Conservation (phyloP, 2,329 filamentous ascomycete species). For the Colletotrichum sp. region DNA sequence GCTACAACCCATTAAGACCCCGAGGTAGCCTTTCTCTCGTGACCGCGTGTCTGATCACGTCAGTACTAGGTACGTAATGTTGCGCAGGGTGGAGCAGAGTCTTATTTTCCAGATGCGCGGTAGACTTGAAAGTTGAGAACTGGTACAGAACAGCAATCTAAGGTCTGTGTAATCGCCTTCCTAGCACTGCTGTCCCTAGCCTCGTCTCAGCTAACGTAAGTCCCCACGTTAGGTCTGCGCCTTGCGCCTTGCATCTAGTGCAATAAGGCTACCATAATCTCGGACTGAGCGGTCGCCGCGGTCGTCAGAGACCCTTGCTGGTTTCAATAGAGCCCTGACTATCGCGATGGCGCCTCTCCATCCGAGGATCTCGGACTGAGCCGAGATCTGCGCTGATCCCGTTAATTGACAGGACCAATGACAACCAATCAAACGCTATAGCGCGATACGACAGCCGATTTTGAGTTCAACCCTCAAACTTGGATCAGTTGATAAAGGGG, state of each 20-base stretch:
- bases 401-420: not conserved
- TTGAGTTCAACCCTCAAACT: not conserved
- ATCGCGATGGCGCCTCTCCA: not conserved
- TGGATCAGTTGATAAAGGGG: not conserved
- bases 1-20: no score
- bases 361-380: not conserved
- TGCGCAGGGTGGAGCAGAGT: no score
- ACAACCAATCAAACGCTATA: not conserved
- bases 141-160: not conserved
- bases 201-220: not conserved
- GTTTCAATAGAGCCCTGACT: not conserved
- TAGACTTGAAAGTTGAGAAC: not conserved
- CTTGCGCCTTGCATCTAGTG: no score
- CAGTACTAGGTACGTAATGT: no score
- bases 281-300: no score
- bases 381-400: not conserved
- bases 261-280: not conserved
- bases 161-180: not conserved
- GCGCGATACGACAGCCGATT: not conserved
- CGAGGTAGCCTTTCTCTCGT: no score
- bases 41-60: no score
- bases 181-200: not conserved
- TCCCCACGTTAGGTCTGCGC: no score
- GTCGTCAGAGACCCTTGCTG: rapidly evolving
- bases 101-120: not conserved